Evolutionary conservation across 352 stramenopile species (phyloP), one percentile per base, ranked within the genome.

Genomic region (Phytophthora sp.): DNA sequence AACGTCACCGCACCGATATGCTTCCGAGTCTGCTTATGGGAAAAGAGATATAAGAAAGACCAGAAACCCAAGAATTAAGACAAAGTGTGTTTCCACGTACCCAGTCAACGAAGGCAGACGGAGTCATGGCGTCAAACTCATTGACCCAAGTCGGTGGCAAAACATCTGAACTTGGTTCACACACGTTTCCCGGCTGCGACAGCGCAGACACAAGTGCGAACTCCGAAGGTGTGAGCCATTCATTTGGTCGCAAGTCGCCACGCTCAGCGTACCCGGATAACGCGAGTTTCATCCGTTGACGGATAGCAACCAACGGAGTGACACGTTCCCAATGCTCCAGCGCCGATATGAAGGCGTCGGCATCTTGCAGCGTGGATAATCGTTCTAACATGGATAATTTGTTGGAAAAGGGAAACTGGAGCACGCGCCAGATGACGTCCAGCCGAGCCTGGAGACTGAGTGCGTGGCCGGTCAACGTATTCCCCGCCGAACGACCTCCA

Each of bases 331-430:
- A 93, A 24, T 77, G 63, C 2, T 53, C 47, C 4, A 93, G 49
- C 6, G 68, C 80, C 1, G 50, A 66, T 15, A 77, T 42, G 20
- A 93, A 73, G 0, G 63, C 63, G 11, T 86, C 77, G 0, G 77
- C 63, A 23, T 88, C 79, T 41, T 82, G 68, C 16, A 81, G n/a
- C 4, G 74, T 74, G 4, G 82, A 83, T 24, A 87, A 76, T 21
- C 85, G 85, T 38, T 90, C 81, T 20, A 89, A 66, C 84, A 92
- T 92, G 9, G 71, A 31, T 21, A 92, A 57, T 39, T 84, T 84
- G 38, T 74, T 63, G 3, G 77, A 86, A 38, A 86, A 92, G 2
- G 84, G 81, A 23, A 92, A 87, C 35, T 87, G 81, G 26, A 92
- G 66, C 20, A 59, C 66, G 6, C 52, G 53, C 80, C 81, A 92